These are phyloP conservation scores for Iberis amara DNA, from an alignment of 441 rosid genomes.

Conservation along the genomic window DNA sequence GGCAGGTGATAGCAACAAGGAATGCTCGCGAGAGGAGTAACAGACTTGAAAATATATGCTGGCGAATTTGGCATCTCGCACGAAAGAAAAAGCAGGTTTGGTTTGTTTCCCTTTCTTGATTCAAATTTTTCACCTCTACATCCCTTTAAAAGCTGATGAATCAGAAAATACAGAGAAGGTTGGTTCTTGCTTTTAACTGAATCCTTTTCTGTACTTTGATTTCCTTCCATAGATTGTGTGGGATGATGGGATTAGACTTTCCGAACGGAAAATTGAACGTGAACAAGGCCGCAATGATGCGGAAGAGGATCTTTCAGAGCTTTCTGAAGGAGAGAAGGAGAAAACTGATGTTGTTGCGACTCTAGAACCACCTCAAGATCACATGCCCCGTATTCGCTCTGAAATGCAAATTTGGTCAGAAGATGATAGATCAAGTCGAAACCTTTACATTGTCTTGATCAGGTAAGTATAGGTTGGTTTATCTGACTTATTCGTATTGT, in stretches of 20 bases:
- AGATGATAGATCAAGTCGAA: conserved; percentile 41
- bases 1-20: conserved; percentile 65
- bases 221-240: conserved; percentile 50
- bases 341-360: conserved; percentile 46
- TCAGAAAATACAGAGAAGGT: neutral
- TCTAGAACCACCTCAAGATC: conserved; percentile 61
- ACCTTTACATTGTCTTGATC: conserved; percentile 69
- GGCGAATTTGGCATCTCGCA: conserved; percentile 97
- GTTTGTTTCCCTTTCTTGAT: conserved; percentile 19
- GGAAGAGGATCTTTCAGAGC: conserved; percentile 77
- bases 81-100: conserved; percentile 95
- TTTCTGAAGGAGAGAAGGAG: conserved; percentile 85
- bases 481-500: conserved; percentile 5
- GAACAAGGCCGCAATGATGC: conserved; percentile 84
- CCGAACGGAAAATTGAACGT: conserved; percentile 55
- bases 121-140: conserved; percentile 1
- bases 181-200: neutral
- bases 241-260: conserved; percentile 63
- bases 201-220: neutral
- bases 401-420: conserved; percentile 77
- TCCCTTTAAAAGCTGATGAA: neutral
- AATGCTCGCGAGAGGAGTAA: conserved; percentile 82
- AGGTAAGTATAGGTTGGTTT: conserved; percentile 38
- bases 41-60: conserved; percentile 92
- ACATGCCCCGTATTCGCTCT: conserved; percentile 59